phyloP scores from a whole-genome alignment of 2,329 filamentous ascomycete species.

The Sporothrix mexicana region DNA sequence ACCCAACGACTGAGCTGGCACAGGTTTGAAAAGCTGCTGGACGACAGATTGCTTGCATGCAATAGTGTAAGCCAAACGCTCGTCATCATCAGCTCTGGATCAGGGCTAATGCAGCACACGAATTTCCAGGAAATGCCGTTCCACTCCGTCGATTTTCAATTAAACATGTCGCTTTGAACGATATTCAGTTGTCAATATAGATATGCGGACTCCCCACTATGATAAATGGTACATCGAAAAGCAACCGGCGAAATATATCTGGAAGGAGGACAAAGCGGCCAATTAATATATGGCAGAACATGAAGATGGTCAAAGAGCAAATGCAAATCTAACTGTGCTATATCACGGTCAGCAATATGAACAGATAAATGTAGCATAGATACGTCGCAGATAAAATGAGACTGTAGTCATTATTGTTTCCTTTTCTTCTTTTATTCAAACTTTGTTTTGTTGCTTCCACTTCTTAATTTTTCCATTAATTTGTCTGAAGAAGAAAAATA shows the following conservation, averaged over 20 bases:
- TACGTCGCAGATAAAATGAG: too few relatives aligned
- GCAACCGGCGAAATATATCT: too few relatives aligned
- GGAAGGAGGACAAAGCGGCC: slow-evolving; percentile 17
- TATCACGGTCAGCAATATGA: neutral
- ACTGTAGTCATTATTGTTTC: too few relatives aligned
- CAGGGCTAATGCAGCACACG: slow-evolving; percentile 13
- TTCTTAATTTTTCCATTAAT: too few relatives aligned
- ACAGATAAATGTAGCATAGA: too few relatives aligned
- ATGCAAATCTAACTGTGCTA: neutral
- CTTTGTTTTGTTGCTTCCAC: too few relatives aligned
- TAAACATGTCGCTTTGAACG: neutral
- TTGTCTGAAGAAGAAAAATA: too few relatives aligned
- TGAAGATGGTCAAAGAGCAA: neutral
- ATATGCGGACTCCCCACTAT: neutral
- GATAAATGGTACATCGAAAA: too few relatives aligned
- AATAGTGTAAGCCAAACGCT: neutral
- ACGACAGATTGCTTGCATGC: slow-evolving; percentile 13
- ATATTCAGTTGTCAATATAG: neutral
- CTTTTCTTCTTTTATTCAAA: too few relatives aligned
- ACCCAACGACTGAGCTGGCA: neutral
- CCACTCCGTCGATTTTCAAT: neutral
- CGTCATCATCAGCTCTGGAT: neutral
- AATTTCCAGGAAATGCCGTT: neutral
- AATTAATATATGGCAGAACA: neutral
- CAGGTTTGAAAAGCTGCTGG: too few relatives aligned